Evolutionary conservation across 805 yeast genomes (phyloP).

Genomic region (Myxozyma sirexii): DNA sequence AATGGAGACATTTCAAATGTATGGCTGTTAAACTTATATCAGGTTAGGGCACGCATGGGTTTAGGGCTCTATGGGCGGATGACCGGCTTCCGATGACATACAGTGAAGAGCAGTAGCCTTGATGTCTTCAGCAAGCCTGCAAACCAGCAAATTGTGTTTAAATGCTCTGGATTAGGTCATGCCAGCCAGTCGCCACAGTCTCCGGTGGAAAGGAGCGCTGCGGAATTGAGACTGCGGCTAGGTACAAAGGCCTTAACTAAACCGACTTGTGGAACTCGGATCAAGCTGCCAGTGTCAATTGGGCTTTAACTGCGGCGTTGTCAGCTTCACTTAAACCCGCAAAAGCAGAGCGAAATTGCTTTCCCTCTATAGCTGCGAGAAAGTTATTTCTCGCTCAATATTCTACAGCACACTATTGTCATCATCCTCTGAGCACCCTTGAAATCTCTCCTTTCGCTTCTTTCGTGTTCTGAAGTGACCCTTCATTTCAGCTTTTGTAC

Average conservation of each 20-base stretch:
- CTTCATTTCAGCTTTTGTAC: neutral
- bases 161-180: too few relatives aligned
- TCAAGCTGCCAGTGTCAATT: too few relatives aligned
- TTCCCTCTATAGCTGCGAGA: neutral
- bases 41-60: slow-evolving; percentile 12
- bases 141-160: too few relatives aligned
- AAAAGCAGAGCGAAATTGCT: too few relatives aligned
- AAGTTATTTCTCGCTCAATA: neutral
- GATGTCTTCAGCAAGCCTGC: too few relatives aligned
- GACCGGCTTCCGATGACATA: slow-evolving; percentile 1
- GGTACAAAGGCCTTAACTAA: too few relatives aligned
- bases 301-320: too few relatives aligned
- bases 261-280: too few relatives aligned
- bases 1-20: neutral
- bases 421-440: neutral
- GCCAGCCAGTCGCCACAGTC: too few relatives aligned
- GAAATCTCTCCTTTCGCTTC: neutral
- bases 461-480: neutral
- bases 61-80: slow-evolving; percentile 3
- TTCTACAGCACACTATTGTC: neutral
- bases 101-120: too few relatives aligned
- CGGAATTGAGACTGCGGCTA: neutral
- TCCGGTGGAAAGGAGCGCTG: too few relatives aligned
- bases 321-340: too few relatives aligned
- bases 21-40: neutral